Conservation (phyloP, 1,284 basidiomycete species). For the Omphalotus olearius region DNA sequence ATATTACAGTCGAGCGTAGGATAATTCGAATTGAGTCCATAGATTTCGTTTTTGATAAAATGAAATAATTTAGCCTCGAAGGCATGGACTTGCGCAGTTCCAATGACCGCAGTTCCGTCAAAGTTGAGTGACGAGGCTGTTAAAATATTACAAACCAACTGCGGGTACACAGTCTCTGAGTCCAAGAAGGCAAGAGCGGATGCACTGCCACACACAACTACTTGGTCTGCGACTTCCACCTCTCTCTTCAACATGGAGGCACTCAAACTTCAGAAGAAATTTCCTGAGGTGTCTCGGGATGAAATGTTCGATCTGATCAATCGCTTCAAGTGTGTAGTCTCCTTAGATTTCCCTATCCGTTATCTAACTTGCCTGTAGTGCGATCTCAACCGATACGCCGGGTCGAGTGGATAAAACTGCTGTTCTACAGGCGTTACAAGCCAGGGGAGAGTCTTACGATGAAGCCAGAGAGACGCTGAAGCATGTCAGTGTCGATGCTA, state of each 20-base stretch:
- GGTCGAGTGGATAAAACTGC: conserved; percentile 82
- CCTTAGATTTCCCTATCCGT: neutral
- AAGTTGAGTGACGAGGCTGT: too few species aligned
- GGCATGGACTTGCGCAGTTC: too few species aligned
- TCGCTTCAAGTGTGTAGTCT: conserved; percentile 80
- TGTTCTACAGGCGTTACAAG: conserved; percentile 74
- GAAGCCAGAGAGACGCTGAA: conserved; percentile 89
- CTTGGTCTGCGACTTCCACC: conserved; percentile 1
- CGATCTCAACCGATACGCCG: conserved; percentile 80
- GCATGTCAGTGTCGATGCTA: conserved; percentile 90
- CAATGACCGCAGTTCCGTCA: too few species aligned
- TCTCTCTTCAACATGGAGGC: conserved; percentile 63
- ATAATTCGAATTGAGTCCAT: too few species aligned
- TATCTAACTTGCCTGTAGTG: conserved; percentile 38
- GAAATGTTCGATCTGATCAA: conserved; percentile 93
- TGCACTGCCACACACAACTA: too few species aligned
- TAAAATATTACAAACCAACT: too few species aligned
- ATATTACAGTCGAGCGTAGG: too few species aligned
- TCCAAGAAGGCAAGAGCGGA: too few species aligned
- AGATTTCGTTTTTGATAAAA: too few species aligned
- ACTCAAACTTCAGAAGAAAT: conserved; percentile 88
- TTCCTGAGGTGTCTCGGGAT: conserved; percentile 86
- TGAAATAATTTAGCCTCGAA: too few species aligned
- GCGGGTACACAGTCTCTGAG: too few species aligned
- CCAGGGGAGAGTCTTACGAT: conserved; percentile 87